Evolutionary conservation across 1,139 yeast species (phyloP), one percentile per base, ranked within the genome.

Genomic region (Yamadazyma songkhlaensis): DNA sequence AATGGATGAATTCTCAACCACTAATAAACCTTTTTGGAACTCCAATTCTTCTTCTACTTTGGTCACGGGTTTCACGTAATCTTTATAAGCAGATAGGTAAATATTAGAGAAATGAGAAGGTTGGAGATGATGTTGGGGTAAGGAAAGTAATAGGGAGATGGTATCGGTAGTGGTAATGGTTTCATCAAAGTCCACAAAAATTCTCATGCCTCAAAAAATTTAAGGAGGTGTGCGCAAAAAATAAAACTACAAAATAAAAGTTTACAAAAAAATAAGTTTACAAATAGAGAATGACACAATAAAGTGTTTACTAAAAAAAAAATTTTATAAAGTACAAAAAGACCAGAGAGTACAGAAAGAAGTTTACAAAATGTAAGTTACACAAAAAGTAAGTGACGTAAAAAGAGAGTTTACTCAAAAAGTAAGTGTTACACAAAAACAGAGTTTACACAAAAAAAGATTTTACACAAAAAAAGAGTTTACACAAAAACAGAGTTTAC

Each of bases 131-230:
- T 50, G 50, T 1, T 77, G 76, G 0, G 83, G 79, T 0, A 79
- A 69, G 23, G 67, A 61, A 3, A 82, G 80, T 3, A 81, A 64
- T 6, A 72, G 51, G 17, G 55, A 54, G 29, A 81, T 73, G 1
- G 90, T 81, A 53, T 84, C 90, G 11, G 55, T 48, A 7, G 52
- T 46, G 0, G 90, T 81, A 21, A 80, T 65, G 0, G 90, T 83
- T 41, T 82, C 90, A 53, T 84, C 92, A 82, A 86, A 84, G 51
- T 84, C 92, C 3, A 33, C 20, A 2, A 33, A n/a, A 2, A 75
- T 30, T 12, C 10, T 25, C 7, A 25, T 17, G 13, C 6, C 30
- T n/a, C 30, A 28, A 10, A 9, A 17, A 17, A 17, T 4, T 17
- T n/a, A n/a, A n/a, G n/a, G n/a, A n/a, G n/a, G n/a, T n/a, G n/a